Conservation (phyloP, 192 early-diverging fungal genomes). For the Chytriomyces sp. region DNA sequence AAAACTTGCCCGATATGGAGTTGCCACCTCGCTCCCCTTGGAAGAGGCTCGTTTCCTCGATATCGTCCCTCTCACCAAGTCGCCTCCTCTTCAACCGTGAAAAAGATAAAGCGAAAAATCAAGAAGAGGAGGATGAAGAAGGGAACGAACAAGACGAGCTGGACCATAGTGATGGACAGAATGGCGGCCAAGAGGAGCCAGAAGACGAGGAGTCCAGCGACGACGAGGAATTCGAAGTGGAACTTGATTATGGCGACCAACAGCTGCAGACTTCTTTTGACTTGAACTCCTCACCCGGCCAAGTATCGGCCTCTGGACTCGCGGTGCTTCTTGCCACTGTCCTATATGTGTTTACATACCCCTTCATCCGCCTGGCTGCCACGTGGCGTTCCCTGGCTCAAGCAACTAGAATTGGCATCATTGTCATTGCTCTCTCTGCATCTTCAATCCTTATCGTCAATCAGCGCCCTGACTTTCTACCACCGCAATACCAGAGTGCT, state of each 20-base stretch:
- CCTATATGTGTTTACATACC: background rate
- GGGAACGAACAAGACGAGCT: background rate
- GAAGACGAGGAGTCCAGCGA: background rate
- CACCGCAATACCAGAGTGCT: background rate
- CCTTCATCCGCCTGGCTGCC: no score
- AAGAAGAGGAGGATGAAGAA: constrained; percentile 14
- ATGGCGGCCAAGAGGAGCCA: background rate
- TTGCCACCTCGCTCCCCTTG: background rate
- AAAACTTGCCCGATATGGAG: background rate
- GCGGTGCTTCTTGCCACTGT: background rate
- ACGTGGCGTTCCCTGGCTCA: background rate
- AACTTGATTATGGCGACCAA: constrained; percentile 17
- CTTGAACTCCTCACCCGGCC: background rate
- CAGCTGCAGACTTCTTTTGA: background rate
- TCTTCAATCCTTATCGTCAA: background rate
- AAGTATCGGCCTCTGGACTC: background rate
- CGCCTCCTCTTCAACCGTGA: background rate
- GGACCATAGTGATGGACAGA: background rate
- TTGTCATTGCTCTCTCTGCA: background rate
- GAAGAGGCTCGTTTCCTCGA: background rate
- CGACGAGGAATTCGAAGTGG: background rate
- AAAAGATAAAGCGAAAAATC: background rate
- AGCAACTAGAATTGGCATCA: background rate
- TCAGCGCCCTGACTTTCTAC: background rate
- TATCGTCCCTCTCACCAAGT: constrained; percentile 2